Evolutionary conservation across 2,329 filamentous ascomycete species (phyloP), one percentile per base, ranked within the genome.

Genomic region (Fusarium zealandicum): DNA sequence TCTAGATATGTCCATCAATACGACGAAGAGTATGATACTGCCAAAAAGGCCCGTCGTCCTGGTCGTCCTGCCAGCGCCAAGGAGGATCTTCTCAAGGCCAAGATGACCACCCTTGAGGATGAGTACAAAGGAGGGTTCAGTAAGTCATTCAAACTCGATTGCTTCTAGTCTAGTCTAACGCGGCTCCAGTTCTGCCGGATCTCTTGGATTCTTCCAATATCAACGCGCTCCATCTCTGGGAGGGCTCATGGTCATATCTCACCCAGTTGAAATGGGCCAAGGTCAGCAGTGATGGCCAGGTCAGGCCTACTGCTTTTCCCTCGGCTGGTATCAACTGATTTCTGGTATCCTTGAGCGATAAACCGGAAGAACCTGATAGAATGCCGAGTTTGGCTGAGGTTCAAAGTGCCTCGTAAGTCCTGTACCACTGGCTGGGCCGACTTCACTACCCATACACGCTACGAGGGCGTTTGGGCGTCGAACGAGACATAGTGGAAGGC

Each of bases 61-160:
- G 93, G 93, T 13, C 83, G 93, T 45, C 92, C 93, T 8, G 81
- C 92, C 14, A 90, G 82, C 68, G 85, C 86, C 17, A 87, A 85
- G 55, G 92, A 97, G 72, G 90, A 93, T 63, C 77, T 90, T 16
- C 78, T 98, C 32, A 87, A 86, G 71, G 81, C 90, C 67, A 88
- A 86, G 61, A 87, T 90, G 48, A 81, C 83, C 12, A 77, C 77
- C 1, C 89, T 97, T 60, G 81, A 88, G 69, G 89, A 89, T 64
- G 95, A 99, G 77, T 90, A 90, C 63, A 83, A 88, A 59, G 86
- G 86, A 46, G 95, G 95, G 0, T 96, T 96, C 69, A 89, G 90
- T 91, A 63, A 65, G 84, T 77, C 13, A 1, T 16, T n/a, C 14
- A 3, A n/a, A 17, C 27, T 3, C 32, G 10, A 18, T 16, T 9